Evolutionary conservation across 2,329 filamentous ascomycete genomes (phyloP), one percentile per base, ranked within the genome.

Genomic region (Aspergillus sp.): DNA sequence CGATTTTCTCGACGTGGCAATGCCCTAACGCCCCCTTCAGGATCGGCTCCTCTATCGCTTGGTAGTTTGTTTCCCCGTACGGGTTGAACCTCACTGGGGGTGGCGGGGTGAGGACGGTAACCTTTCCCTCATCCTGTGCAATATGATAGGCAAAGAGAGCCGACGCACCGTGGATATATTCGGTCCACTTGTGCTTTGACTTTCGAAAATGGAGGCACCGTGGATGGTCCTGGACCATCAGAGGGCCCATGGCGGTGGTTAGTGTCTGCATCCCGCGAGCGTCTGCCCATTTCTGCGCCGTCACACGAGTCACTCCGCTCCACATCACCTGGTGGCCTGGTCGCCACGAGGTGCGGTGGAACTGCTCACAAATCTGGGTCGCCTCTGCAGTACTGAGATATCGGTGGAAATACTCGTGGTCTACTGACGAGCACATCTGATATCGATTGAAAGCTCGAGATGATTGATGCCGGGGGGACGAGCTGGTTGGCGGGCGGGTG

Each of bases 81-180:
- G 58, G 59, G 34, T 66, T 57, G 53, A 63, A 66, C 51, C 51
- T 61, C n/a, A 58, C 32, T 36, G 64, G 63, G 38, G 63, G 64
- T n/a, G 61, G 63, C 21, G 58, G 61, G 23, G 60, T 57, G 42
- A 67, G 50, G 19, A 67, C 59, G 17, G 54, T 62, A 25, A 64
- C 62, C 29, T 47, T 50, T 31, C 16, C 43, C 52, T 54, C 50
- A 40, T 56, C 53, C 50, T 48, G 52, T 13, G 53, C 49, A 49
- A 65, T 64, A 53, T 62, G 52, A 46, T 56, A 64, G 36, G 62
- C 62, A 52, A 61, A 64, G 25, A 65, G 45, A 47, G 63, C 62
- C 20, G 61, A 65, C 41, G 59, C 62, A 10, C 62, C 62, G 44
- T 59, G 57, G 2, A 51, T 42, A 50, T 47, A 47, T 36, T n/a